phyloP scores from a whole-genome alignment of 2,329 filamentous ascomycete species.

The Zasmidium citrigriseum region DNA sequence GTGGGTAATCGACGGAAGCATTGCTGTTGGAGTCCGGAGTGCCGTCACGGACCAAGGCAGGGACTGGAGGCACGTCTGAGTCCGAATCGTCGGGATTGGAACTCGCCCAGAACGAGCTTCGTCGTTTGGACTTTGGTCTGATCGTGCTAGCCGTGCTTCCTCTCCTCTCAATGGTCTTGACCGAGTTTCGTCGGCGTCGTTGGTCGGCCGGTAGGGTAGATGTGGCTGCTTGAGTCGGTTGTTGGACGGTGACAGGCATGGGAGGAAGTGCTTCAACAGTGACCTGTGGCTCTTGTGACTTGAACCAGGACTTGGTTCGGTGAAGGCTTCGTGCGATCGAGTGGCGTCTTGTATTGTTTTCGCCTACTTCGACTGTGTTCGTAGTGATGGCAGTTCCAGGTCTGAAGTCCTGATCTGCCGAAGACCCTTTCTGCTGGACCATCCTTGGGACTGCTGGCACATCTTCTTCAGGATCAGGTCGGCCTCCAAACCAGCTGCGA shows the following conservation, averaged over 20 bases:
- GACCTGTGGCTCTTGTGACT: background rate
- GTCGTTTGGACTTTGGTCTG: slow-evolving; percentile 11
- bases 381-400: background rate
- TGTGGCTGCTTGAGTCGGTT: slow-evolving; percentile 13
- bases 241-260: slow-evolving; percentile 14
- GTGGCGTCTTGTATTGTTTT: background rate
- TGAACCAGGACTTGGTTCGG: background rate
- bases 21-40: slow-evolving; percentile 15
- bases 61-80: slow-evolving; percentile 22
- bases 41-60: slow-evolving; percentile 17
- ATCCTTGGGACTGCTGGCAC: slow-evolving; percentile 24
- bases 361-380: background rate
- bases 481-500: slow-evolving; percentile 30
- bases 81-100: slow-evolving; percentile 27
- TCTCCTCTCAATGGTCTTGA: slow-evolving; percentile 9
- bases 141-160: slow-evolving; percentile 12
- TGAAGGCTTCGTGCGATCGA: background rate
- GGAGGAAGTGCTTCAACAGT: slow-evolving; percentile 15
- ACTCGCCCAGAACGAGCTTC: slow-evolving; percentile 23
- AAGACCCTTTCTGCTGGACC: background rate
- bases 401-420: background rate
- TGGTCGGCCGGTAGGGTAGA: slow-evolving; percentile 17
- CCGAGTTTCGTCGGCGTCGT: slow-evolving; percentile 15
- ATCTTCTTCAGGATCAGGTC: slow-evolving; percentile 20
- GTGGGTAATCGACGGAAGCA: slow-evolving; percentile 4